Base-by-base conservation (phyloP, 2,329 filamentous ascomycete species). In the Fusarium succisae region DNA sequence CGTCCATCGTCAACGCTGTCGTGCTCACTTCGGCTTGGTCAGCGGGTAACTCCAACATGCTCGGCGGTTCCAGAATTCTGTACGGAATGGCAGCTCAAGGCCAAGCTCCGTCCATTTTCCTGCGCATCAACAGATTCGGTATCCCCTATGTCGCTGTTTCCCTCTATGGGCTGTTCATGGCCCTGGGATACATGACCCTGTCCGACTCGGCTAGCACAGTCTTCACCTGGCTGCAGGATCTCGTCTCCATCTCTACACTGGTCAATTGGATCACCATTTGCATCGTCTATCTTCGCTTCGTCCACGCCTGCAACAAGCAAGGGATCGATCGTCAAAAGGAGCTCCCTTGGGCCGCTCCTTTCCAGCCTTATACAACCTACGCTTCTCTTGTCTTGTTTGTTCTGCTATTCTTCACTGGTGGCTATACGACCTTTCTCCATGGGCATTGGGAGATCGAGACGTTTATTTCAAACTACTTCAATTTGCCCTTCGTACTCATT, bases 151-250 rank as follows among this genome's bases (percentile, higher is more conserved):
- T 59, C 17, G 62, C 47, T 22, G 62, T 66, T 4, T 24, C 14
- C 28, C n/a, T 60, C 28, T 66, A 51, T 41, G 54, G 38, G 1
- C 39, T 59, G 5, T 66, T 66, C 18, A 66, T 59, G 28, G 62
- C 53, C 4, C 62, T 60, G 15, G 62, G 45, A 30, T 68, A 68
- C 26, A 37, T 66, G 35, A 66, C 61, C 4, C 6, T 30, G 6
- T 66, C 65, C 30, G 32, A 66, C 28, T 44, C 45, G 17, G 63
- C 53, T 22, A 51, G 44, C 10, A 59, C 41, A 12, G 53, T 60
- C n/a, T 66, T 68, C 41, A 68, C 26, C 13, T 66, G 62, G 62
- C 39, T 68, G 18, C 41, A 66, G 28, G 47, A 68, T 10, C 28
- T 68, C 11, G 32, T 59, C 24, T 51, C 62, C 7, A 67, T 59